Conservation (phyloP, 768 basidiomycete species). For the Suillus plorans region DNA sequence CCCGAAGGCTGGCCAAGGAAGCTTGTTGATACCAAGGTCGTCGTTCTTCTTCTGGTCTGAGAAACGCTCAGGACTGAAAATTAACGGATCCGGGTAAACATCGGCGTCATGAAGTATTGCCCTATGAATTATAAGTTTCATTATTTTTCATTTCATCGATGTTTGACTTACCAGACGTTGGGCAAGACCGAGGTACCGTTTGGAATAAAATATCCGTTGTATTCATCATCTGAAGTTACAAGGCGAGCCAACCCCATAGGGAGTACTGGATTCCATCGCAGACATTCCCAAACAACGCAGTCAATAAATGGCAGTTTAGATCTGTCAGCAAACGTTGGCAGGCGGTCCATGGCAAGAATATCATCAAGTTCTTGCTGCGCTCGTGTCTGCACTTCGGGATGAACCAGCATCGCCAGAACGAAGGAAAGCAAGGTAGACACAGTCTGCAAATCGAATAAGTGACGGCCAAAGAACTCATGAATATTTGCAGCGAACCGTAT, state of each 20-base stretch:
- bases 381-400: slow-evolving; percentile 49
- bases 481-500: slow-evolving; percentile 19
- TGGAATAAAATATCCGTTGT: slow-evolving; percentile 45
- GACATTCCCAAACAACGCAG: slow-evolving; percentile 30
- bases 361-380: slow-evolving; percentile 53
- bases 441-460: slow-evolving; percentile 37
- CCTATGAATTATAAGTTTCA: slow-evolving; percentile 31
- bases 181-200: slow-evolving; percentile 44
- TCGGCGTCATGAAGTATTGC: slow-evolving; percentile 40
- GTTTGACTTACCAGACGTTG: slow-evolving; percentile 42
- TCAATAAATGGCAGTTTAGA: slow-evolving; percentile 44
- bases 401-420: slow-evolving; percentile 51
- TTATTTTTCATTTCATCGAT: slow-evolving; percentile 8
- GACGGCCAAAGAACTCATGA: slow-evolving; percentile 27
- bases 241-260: slow-evolving; percentile 22
- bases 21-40: slow-evolving; percentile 31
- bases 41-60: slow-evolving; percentile 25
- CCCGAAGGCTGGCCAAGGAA: slow-evolving; percentile 40
- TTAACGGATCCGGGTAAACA: slow-evolving; percentile 40
- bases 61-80: slow-evolving; percentile 41
- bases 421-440: slow-evolving; percentile 49
- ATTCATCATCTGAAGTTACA: slow-evolving; percentile 42
- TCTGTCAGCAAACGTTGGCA: slow-evolving; percentile 44
- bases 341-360: slow-evolving; percentile 42
- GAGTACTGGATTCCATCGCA: slow-evolving; percentile 45